These are phyloP conservation scores for Fraxinus greggii DNA, from an alignment of 305 asterid genomes.

Conservation along the genomic window DNA sequence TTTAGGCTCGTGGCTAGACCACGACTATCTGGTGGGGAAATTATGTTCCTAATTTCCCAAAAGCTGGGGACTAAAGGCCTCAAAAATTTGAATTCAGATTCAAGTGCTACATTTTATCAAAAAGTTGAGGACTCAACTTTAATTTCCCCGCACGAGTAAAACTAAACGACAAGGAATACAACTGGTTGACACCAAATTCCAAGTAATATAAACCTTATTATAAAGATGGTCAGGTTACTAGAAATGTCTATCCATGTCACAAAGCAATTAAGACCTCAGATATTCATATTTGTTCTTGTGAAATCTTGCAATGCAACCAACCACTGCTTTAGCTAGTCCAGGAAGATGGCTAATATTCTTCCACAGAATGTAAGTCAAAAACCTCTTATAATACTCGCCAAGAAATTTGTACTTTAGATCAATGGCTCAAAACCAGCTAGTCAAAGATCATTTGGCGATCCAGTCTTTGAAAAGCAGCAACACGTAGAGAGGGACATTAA, in stretches of 20 bases:
- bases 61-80: too few relatives aligned
- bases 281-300: neutral
- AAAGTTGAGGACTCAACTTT: too few relatives aligned
- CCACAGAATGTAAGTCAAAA: neutral
- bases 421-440: neutral
- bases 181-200: neutral
- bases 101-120: too few relatives aligned
- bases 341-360: neutral
- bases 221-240: neutral
- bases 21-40: too few relatives aligned
- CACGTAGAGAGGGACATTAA: constrained; percentile 76
- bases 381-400: neutral
- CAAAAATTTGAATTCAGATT: too few relatives aligned
- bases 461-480: constrained; percentile 88
- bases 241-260: neutral
- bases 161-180: neutral
- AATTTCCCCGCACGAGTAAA: too few relatives aligned
- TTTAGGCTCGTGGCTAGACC: too few relatives aligned
- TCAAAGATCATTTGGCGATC: constrained; percentile 61
- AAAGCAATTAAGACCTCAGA: neutral
- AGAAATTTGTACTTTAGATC: neutral
- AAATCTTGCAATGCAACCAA: neutral
- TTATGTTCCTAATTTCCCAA: too few relatives aligned
- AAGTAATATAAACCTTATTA: neutral
- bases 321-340: neutral